A percentile compares a stretch with the other conserved stretches of the same genome.
These are phyloP conservation scores for Zasmidium angulare DNA, from an alignment of 2,329 filamentous ascomycete species.

Conservation along the genomic window DNA sequence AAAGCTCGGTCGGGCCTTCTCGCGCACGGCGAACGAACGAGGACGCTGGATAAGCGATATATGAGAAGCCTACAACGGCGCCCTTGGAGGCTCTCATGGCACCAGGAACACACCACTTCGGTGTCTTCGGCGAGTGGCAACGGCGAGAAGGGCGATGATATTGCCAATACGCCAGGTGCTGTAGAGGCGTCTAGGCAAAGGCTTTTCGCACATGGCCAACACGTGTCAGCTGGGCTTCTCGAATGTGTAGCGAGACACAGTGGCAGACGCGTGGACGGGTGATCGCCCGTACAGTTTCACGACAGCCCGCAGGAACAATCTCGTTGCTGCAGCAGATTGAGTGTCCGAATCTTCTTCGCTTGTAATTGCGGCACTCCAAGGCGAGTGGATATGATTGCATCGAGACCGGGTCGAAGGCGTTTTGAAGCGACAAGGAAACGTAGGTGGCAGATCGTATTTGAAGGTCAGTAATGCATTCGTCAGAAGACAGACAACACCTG, in stretches of 20 bases:
- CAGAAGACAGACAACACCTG: conserved; percentile 9
- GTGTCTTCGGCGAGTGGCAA: neutral
- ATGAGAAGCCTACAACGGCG: neutral
- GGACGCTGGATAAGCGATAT: neutral
- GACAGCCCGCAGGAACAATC: neutral
- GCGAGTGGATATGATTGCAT: neutral
- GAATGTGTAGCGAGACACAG: neutral
- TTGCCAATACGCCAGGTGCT: neutral
- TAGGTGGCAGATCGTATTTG: conserved; percentile 1
- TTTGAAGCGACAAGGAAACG: conserved; percentile 5
- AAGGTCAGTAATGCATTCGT: neutral
- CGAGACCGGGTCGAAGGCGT: neutral
- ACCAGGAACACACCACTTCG: neutral
- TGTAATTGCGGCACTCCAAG: conserved; percentile 7
- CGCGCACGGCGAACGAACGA: neutral
- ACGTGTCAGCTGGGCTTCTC: conserved; percentile 5
- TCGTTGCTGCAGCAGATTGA: neutral
- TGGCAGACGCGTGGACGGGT: neutral
- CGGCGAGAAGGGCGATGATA: neutral
- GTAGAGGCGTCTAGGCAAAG: neutral
- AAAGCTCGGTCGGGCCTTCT: neutral
- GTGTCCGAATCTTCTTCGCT: conserved; percentile 1
- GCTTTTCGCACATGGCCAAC: conserved; percentile 8
- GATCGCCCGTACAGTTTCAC: neutral
- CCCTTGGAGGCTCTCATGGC: neutral